Evolutionary conservation across 345 rosid species (phyloP), one percentile per base, ranked within the genome.

Genomic region (Camelina laxa): DNA sequence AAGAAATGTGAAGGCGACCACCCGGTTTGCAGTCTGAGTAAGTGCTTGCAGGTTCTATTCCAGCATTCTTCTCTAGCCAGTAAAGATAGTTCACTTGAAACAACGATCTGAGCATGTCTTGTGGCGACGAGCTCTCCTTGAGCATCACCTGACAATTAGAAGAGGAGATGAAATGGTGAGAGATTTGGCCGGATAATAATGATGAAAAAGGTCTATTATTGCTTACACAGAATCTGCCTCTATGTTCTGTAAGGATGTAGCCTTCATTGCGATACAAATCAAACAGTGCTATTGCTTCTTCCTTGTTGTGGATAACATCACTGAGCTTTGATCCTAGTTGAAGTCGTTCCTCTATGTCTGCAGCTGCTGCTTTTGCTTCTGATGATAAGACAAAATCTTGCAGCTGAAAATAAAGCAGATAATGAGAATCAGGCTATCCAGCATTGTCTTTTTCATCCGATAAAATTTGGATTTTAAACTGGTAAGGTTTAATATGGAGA

Each of bases 21-120:
- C 97, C 92, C 0, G 64, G 80, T 78, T 80, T 72, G 81, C 97
- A 92, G 81, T 95, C 99, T 62, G 67, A 64, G 72, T 80, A 80
- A 30, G 83, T 80, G 68, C 80, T 82, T 58, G 80, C 78, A 65
- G 92, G 82, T 80, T 80, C 78, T 20, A 95, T 84, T 69, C 99
- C 99, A 2, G 99, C 97, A 69, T 92, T 90, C 75, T 82, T 87
- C 83, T 92, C 99, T 76, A 95, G 75, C 99, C 99, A 95, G 81
- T 87, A 95, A 70, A 95, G 87, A 50, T 91, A 95, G 71, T 83
- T 91, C 42, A 88, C 99, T 75, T 95, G 97, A 84, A 95, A 92
- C 77, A 90, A 53, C 24, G 97, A 91, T 86, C 89, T 92, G 39
- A 95, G 96, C 99, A 92, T 89, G 85, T 89, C 97, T 82, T 87